A percentile compares a stretch with the other conserved stretches of the same genome.
Evolutionary conservation across 345 rosid genomes (phyloP).

Genomic region (Capsella bursapastoris): DNA sequence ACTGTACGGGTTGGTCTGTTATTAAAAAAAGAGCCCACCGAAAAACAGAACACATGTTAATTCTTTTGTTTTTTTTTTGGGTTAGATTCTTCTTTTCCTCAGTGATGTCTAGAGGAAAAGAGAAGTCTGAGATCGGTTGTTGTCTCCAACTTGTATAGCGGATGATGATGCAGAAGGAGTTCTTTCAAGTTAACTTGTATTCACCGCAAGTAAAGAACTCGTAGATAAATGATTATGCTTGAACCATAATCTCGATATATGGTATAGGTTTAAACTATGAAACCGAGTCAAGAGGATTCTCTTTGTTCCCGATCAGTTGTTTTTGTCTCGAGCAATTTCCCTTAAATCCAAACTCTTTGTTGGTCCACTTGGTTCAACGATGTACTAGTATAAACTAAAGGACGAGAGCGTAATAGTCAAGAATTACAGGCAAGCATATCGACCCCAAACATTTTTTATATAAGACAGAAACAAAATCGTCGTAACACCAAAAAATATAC

Average conservation of each 20-base stretch:
- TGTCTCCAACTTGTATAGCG: not conserved
- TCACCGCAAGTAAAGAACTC: not conserved
- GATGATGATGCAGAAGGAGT: not conserved
- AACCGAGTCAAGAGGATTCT: not conserved
- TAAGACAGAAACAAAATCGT: not conserved
- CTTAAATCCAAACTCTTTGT: not conserved
- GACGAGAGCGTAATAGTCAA: not conserved
- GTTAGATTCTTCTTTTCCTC: not conserved
- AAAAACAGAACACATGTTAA: not conserved
- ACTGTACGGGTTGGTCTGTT: not conserved
- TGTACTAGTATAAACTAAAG: not conserved
- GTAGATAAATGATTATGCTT: not conserved
- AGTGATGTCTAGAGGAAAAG: not conserved
- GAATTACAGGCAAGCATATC: not conserved
- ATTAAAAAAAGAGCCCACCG: not conserved
- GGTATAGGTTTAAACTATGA: not conserved
- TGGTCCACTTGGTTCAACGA: not conserved
- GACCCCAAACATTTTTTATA: not conserved
- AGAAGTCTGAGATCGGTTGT: not conserved
- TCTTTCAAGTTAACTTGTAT: not conserved
- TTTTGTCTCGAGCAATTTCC: not conserved
- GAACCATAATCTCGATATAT: not conserved
- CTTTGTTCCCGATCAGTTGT: not conserved
- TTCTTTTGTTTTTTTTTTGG: too few species aligned
- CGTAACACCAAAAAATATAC: not conserved